These are phyloP conservation scores for Mrakia blollopis DNA, from an alignment of 768 basidiomycete genomes.

Conservation along the genomic window DNA sequence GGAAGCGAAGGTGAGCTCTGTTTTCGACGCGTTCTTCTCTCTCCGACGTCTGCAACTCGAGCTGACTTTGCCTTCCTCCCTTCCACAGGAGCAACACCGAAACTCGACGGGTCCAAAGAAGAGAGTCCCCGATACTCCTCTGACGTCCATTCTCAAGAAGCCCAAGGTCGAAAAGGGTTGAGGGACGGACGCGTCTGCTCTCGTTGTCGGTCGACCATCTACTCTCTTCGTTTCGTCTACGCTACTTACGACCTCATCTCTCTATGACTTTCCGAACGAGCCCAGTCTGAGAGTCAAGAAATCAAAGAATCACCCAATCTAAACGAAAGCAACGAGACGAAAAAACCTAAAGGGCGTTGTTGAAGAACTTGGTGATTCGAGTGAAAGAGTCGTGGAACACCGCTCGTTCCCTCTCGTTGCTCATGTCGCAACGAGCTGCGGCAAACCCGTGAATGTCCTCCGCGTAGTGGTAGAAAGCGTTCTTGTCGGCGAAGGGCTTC, in stretches of 20 bases:
- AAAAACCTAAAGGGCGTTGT: background rate
- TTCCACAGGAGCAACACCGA: background rate
- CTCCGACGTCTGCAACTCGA: no score
- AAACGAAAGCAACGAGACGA: background rate
- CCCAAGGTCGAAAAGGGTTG: background rate
- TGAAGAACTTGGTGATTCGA: conserved; percentile 15
- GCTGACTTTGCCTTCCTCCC: no score
- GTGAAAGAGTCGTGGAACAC: conserved; percentile 14
- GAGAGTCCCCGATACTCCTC: background rate
- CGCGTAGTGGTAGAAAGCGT: conserved; percentile 12
- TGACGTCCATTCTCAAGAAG: background rate
- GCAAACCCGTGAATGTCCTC: conserved; percentile 26
- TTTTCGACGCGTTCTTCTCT: no score
- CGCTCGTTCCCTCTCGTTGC: background rate
- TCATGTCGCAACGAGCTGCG: conserved; percentile 26
- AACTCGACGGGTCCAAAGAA: background rate
- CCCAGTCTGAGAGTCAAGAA: background rate
- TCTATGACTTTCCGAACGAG: no score
- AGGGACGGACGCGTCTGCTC: background rate
- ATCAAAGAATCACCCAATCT: background rate
- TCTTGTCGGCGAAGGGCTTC: conserved; percentile 18
- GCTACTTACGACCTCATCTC: background rate
- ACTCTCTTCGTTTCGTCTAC: no score
- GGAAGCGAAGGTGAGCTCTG: no score
- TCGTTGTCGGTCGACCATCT: background rate